phyloP scores from a whole-genome alignment of 139 green algal genomes.

The Haematococcus lacustris region DNA sequence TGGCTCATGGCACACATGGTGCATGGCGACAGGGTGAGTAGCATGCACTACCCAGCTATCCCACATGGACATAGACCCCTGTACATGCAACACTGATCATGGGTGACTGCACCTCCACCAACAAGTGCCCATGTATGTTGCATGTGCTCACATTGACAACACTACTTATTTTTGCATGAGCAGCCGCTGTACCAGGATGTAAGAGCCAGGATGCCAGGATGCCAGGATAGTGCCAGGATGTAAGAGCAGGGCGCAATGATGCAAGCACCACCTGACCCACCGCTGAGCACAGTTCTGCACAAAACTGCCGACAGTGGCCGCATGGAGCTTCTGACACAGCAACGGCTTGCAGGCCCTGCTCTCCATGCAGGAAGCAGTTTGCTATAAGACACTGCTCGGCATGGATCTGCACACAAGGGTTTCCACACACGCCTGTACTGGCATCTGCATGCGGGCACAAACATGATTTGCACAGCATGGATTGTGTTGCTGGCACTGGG shows the following conservation, averaged over 20 bases:
- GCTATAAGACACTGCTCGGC: constrained; percentile 81
- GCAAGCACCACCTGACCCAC: constrained; percentile 19
- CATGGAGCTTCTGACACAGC: constrained; percentile 73
- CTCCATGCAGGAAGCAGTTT: constrained; percentile 57
- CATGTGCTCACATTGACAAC: neutral
- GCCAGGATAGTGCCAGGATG: neutral
- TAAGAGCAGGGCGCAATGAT: no score
- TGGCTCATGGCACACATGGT: neutral
- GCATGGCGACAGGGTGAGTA: neutral
- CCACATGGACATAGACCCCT: neutral
- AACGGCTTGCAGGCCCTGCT: constrained; percentile 44
- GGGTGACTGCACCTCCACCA: neutral
- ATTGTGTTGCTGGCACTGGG: no score
- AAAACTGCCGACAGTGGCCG: constrained; percentile 84
- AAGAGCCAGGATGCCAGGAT: neutral
- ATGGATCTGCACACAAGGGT: constrained; percentile 56
- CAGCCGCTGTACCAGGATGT: neutral
- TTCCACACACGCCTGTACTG: no score
- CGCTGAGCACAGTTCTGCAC: constrained; percentile 60
- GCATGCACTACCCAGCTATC: neutral
- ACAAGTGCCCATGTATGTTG: neutral
- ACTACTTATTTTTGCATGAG: neutral
- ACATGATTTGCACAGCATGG: no score
- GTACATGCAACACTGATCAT: no score
- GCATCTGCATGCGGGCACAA: no score